Evolutionary conservation across 2,329 filamentous ascomycete genomes (phyloP).

Genomic region (Didymosphaeria variabile): DNA sequence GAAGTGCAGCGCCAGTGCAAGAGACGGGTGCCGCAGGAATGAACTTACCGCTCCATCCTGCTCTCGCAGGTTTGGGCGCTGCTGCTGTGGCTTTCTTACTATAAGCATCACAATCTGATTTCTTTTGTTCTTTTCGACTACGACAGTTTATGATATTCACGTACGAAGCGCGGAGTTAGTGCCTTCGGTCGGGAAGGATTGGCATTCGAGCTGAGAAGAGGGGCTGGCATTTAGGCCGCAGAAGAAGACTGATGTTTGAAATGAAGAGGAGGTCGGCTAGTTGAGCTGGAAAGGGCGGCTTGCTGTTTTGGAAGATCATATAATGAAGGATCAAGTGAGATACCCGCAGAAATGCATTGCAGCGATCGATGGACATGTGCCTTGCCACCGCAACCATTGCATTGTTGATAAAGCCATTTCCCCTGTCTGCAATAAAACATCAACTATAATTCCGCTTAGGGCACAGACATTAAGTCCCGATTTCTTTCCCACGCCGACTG

Average conservation of each 20-base stretch:
- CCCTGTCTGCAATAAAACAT: too few relatives aligned
- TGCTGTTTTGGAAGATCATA: conserved; percentile 8
- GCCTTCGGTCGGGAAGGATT: neutral
- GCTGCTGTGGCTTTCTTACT: conserved; percentile 35
- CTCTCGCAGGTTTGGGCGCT: conserved; percentile 40
- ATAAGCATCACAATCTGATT: neutral
- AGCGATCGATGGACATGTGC: conserved; percentile 5
- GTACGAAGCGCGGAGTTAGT: neutral
- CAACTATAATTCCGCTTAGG: too few relatives aligned
- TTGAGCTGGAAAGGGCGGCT: neutral
- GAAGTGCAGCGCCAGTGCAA: conserved; percentile 7
- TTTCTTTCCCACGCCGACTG: too few relatives aligned
- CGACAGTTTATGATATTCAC: conserved; percentile 10
- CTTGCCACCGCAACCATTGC: neutral
- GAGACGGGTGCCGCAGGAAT: conserved; percentile 22
- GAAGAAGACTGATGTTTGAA: too few relatives aligned
- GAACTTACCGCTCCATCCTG: conserved; percentile 32
- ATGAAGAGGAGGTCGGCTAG: too few relatives aligned
- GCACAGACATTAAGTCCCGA: too few relatives aligned
- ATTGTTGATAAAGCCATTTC: neutral
- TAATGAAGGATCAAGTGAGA: conserved; percentile 11
- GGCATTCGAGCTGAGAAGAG: neutral
- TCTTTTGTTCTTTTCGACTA: conserved; percentile 10
- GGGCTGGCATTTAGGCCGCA: neutral
- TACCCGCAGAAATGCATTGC: conserved; percentile 10